Percentiles rank a stretch among this genome's conserved stretches.
Conservation (phyloP, 345 rosid species). For the Ricinus communis region DNA sequence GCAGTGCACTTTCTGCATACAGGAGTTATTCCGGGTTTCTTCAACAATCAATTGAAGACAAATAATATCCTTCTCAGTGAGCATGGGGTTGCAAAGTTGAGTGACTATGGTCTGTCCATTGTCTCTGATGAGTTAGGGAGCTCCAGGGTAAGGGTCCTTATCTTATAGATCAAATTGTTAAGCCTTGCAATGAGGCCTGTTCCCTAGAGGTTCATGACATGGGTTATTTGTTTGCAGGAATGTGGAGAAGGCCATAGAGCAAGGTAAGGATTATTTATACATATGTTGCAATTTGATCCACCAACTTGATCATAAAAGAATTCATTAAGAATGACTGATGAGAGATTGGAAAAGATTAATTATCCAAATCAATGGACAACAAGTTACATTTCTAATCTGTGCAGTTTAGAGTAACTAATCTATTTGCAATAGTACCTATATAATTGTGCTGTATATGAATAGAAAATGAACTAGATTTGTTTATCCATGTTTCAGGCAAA, state of each 20-base stretch:
- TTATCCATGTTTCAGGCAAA: conserved; percentile 31
- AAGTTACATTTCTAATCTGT: not conserved
- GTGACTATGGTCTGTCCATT: conserved; percentile 76
- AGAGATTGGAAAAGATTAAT: not conserved
- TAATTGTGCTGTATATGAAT: not conserved
- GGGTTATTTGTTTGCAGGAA: conserved; percentile 28
- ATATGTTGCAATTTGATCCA: not conserved
- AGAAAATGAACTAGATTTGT: not conserved
- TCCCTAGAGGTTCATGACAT: conserved; percentile 7
- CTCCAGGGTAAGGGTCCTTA: conserved; percentile 31
- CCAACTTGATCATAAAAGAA: conserved; percentile 5
- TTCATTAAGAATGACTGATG: not conserved
- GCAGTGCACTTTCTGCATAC: conserved; percentile 82
- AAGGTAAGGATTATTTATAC: conserved; percentile 27
- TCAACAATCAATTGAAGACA: conserved; percentile 62
- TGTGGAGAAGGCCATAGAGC: conserved; percentile 35
- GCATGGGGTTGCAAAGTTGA: conserved; percentile 62
- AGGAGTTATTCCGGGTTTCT: conserved; percentile 82
- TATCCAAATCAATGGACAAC: not conserved
- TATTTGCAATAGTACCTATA: not conserved
- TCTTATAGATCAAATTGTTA: not conserved
- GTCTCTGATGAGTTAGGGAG: conserved; percentile 53
- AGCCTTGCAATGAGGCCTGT: not conserved
- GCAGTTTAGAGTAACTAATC: not conserved
- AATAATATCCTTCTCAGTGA: conserved; percentile 64